phyloP scores from a whole-genome alignment of 176 grass and related monocot species.

The Raddia guianensis region DNA sequence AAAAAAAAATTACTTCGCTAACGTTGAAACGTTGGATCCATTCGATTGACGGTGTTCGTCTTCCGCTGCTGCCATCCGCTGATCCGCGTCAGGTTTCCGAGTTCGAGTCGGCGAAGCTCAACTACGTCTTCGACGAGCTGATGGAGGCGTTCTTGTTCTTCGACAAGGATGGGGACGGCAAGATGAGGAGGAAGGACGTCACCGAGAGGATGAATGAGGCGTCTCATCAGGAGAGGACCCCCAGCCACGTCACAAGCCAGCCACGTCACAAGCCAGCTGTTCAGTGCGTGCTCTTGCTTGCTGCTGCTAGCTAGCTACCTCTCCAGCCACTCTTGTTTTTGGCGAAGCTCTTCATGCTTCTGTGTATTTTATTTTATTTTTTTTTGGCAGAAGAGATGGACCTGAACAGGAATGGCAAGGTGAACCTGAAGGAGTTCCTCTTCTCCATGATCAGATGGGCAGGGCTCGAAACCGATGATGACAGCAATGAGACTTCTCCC shows the following conservation, averaged over 20 bases:
- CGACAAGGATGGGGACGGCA: conserved; percentile 68
- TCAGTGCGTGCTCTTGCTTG: conserved; percentile 51
- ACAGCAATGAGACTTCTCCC: conserved; percentile 27
- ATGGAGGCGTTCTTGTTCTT: conserved; percentile 70
- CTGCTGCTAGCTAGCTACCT: too few relatives aligned
- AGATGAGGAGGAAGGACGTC: conserved; percentile 56
- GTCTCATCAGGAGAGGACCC: conserved; percentile 62
- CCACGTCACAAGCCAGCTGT: conserved; percentile 54
- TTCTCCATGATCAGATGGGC: conserved; percentile 67
- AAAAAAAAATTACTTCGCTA: not conserved
- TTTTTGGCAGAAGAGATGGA: conserved; percentile 79
- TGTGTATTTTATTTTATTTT: not conserved
- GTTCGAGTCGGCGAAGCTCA: conserved; percentile 55
- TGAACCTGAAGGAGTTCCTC: conserved; percentile 80
- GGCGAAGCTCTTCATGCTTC: not conserved
- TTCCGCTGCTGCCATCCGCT: not conserved
- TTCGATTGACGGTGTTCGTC: not conserved
- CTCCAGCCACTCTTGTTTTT: too few relatives aligned
- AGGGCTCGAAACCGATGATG: conserved; percentile 54
- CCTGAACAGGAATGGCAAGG: conserved; percentile 62
- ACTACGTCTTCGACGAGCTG: conserved; percentile 62
- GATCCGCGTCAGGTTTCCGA: conserved; percentile 50
- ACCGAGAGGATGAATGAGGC: conserved; percentile 60
- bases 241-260: conserved; percentile 44
- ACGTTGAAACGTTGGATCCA: not conserved